phyloP scores from a whole-genome alignment of 345 rosid genomes.

The Eucalyptus marginata region DNA sequence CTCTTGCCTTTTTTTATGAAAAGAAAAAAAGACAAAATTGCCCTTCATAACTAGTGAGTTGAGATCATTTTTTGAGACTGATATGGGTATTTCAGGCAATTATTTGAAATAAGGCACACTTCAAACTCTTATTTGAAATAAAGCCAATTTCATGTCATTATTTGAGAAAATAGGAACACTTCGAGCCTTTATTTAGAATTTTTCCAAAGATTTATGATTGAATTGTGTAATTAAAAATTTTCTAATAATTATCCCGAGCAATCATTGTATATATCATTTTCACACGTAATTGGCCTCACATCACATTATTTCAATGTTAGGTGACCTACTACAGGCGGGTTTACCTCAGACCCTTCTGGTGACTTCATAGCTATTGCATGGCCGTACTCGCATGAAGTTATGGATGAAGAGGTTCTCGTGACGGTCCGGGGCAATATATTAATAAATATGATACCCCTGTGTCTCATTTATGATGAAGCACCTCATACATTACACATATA shows the following conservation, averaged over 20 bases:
- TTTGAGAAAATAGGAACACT: no score
- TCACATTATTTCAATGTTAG: background rate
- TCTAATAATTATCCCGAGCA: background rate
- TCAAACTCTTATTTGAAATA: no score
- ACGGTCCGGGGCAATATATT: background rate
- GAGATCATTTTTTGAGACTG: rapidly evolving
- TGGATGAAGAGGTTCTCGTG: background rate
- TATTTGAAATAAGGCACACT: rapidly evolving
- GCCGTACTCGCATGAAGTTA: background rate
- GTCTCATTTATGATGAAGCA: background rate
- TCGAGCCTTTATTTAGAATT: rapidly evolving
- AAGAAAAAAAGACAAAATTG: no score
- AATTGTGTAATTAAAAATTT: background rate
- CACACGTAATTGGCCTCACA: background rate
- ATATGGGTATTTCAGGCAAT: rapidly evolving
- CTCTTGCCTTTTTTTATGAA: no score
- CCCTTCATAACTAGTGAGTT: no score
- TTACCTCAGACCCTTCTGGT: background rate
- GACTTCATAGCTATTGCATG: background rate
- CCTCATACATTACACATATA: background rate
- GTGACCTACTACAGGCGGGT: background rate
- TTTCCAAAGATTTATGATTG: no score
- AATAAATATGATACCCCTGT: background rate
- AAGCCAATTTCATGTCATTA: rapidly evolving
- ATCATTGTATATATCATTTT: background rate